Evolutionary conservation across 352 stramenopile species (phyloP), one percentile per base, ranked within the genome.

Genomic region (Thalassiosira mediterranea): DNA sequence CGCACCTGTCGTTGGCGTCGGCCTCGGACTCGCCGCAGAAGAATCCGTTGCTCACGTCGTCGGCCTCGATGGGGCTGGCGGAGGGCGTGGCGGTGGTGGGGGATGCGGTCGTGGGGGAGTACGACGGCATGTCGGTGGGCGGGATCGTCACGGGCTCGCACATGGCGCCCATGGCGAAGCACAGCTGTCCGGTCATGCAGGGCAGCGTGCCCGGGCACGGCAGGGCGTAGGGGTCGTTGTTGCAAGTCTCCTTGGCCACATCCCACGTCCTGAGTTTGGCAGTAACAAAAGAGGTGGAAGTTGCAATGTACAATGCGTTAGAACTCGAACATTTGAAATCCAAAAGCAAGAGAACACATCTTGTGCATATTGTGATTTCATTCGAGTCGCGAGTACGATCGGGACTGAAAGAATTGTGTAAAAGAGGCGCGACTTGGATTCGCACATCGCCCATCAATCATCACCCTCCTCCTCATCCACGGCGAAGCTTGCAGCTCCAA

Each of bases 21-120:
- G 53, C 48, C 4, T 56, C 19, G 7, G 34, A 13, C 23, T 4
- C 65, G 5, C 72, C 72, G 37, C 71, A 79, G 38, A 75, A 79
- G 47, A 74, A 79, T 26, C 46, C 19, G 48, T 75, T 79, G 23
- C 25, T 19, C 44, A 56, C 38, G 31, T 73, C 71, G 17, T 32
- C 53, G 3, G 53, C 46, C 17, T 21, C 25, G 28, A 72, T 72
- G 11, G 61, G 61, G 5, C 44, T 57, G 42, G 25, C 47, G 32
- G 26, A 60, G 7, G 68, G 59, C 28, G 25, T 4, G 21, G 32
- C 28, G 3, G 66, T 76, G 7, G 67, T 51, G 21, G 67, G 57
- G 3, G 58, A 32, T 10, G 15, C 13, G 4, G 67, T 54, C 25
- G 42, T 70, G 1, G 67, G 56, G 40, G 17, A 34, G 1, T 28